phyloP scores from a whole-genome alignment of 106 monocot species.

The Chionographis japonica region DNA sequence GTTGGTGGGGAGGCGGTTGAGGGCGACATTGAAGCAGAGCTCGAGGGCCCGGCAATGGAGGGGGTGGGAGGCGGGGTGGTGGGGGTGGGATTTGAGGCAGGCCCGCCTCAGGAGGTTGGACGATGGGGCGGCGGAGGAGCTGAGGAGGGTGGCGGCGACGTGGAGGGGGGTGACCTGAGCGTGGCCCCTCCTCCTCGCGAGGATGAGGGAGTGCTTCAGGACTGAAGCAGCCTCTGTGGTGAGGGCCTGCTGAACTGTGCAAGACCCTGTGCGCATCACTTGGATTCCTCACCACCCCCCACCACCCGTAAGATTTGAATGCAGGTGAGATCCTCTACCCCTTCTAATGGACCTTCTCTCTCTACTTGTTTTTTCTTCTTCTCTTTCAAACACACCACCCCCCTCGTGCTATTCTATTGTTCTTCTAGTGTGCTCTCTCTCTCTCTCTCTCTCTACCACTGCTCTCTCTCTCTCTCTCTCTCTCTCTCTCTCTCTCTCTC shows the following conservation, averaged over 20 bases:
- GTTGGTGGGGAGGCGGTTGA: conserved; percentile 79
- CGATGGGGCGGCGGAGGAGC: conserved; percentile 37
- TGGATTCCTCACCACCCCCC: conserved; percentile 13
- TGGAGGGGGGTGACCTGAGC: conserved; percentile 95
- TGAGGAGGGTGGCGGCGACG: conserved; percentile 76
- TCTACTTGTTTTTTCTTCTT: too few species aligned
- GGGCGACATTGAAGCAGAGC: conserved; percentile 98
- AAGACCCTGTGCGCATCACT: conserved; percentile 78
- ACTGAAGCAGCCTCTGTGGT: conserved; percentile 79
- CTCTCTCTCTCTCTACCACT: neutral
- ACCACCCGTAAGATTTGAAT: neutral
- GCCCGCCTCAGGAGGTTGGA: conserved; percentile 59
- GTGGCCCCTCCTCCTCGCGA: conserved; percentile 80
- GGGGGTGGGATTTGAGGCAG: conserved; percentile 70
- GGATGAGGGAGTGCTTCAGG: conserved; percentile 64
- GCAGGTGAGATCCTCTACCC: too few species aligned
- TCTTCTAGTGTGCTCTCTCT: neutral
- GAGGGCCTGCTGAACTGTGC: conserved; percentile 85
- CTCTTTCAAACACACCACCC: too few species aligned
- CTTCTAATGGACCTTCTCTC: too few species aligned
- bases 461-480: neutral
- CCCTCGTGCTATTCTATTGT: neutral
- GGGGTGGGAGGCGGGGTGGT: conserved; percentile 48
- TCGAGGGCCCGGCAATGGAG: conserved; percentile 89
- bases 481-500: neutral